Percentiles rank a stretch among this genome's conserved stretches.
Evolutionary conservation across 352 stramenopile genomes (phyloP).

Genomic region (Globisporangium recalcitrans): DNA sequence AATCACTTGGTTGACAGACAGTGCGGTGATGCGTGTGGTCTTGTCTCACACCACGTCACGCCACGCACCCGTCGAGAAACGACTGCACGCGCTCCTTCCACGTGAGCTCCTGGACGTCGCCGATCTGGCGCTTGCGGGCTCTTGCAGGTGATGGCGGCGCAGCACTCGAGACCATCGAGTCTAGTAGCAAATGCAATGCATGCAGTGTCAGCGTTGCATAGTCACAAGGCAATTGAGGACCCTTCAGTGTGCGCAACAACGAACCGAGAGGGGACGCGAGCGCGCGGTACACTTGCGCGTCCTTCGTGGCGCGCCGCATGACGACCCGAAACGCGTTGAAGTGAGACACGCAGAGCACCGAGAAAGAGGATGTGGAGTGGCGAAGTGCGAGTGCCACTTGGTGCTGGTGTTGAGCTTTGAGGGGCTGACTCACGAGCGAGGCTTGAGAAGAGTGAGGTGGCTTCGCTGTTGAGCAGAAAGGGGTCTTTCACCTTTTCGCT

Average conservation of each 20-base stretch:
- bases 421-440: background rate
- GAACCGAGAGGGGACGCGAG: conserved; percentile 1
- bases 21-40: background rate
- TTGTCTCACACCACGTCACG: too few relatives aligned
- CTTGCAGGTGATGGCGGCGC: background rate
- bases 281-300: background rate
- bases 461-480: background rate
- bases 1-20: background rate
- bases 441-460: background rate
- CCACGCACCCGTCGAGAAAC: conserved; percentile 40
- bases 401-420: background rate
- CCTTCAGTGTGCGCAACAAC: too few relatives aligned
- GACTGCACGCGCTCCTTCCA: conserved; percentile 36
- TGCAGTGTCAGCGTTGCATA: background rate
- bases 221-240: too few relatives aligned
- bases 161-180: background rate
- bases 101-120: conserved; percentile 36
- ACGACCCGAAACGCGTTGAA: background rate
- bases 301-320: background rate
- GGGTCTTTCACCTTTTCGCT: background rate
- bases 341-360: background rate
- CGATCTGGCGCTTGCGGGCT: conserved; percentile 21
- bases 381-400: background rate
- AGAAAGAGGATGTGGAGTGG: background rate
- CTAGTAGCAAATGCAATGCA: background rate